These are phyloP conservation scores for Kodamaea fungicola DNA, from an alignment of 1,139 yeast species.

Conservation along the genomic window DNA sequence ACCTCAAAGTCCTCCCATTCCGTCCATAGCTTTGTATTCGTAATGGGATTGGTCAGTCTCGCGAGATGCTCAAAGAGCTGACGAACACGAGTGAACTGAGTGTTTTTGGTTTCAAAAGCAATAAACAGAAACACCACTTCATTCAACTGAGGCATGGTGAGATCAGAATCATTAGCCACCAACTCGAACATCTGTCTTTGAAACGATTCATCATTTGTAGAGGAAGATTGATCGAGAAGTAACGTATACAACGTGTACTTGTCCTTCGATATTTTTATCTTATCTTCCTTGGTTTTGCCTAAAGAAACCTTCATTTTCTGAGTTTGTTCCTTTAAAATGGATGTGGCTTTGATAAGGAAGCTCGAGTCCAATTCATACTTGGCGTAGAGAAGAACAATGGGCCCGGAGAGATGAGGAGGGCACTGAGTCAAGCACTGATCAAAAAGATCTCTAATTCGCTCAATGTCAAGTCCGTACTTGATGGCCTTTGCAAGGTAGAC, in stretches of 20 bases:
- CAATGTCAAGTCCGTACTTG: conserved; percentile 32
- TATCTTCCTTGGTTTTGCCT: conserved; percentile 7
- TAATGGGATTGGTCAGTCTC: conserved; percentile 18
- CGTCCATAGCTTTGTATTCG: conserved; percentile 38
- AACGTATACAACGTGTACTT: conserved; percentile 22
- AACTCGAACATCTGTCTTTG: conserved; percentile 18
- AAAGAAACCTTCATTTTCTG: conserved; percentile 7
- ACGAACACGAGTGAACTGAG: conserved; percentile 58
- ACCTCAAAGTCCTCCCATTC: conserved; percentile 76
- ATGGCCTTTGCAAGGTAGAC: conserved; percentile 55
- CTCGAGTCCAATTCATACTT: conserved; percentile 50
- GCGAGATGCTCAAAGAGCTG: conserved; percentile 47
- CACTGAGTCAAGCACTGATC: conserved; percentile 52
- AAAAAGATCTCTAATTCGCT: conserved; percentile 69
- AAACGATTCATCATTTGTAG: conserved; percentile 7
- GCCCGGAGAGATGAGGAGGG: conserved; percentile 35
- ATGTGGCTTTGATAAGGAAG: conserved; percentile 24
- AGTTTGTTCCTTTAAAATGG: conserved; percentile 21
- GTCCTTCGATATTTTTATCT: conserved; percentile 15
- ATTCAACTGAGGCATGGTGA: conserved; percentile 27
- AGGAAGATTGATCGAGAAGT: conserved; percentile 8
- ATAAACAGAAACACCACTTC: conserved; percentile 37
- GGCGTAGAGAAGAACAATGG: conserved; percentile 55
- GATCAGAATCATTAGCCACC: conserved; percentile 19
- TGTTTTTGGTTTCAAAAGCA: conserved; percentile 43